These are phyloP conservation scores for Ashbya aceris DNA, from an alignment of 1,139 yeast genomes.

Conservation along the genomic window DNA sequence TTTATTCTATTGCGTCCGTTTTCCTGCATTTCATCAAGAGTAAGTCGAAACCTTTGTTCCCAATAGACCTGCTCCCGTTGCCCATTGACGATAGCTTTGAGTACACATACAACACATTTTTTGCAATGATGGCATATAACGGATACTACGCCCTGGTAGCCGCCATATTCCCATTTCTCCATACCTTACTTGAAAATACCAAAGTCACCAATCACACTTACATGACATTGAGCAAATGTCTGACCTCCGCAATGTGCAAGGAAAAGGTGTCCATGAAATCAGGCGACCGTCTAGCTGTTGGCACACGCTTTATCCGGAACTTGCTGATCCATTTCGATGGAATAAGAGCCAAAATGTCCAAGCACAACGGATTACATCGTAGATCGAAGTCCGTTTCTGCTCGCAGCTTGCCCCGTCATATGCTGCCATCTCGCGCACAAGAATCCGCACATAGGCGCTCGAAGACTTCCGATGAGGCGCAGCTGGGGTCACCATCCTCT, in stretches of 20 bases:
- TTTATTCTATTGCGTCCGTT: slow-evolving; percentile 47
- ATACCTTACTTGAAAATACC: slow-evolving; percentile 29
- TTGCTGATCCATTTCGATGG: slow-evolving; percentile 39
- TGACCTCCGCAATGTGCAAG: slow-evolving; percentile 45
- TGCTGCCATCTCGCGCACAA: not conserved
- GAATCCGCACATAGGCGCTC: not conserved
- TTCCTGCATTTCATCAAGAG: slow-evolving; percentile 42
- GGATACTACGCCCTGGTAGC: slow-evolving; percentile 29
- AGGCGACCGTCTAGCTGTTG: slow-evolving; percentile 40
- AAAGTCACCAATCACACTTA: slow-evolving; percentile 39
- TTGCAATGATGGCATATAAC: slow-evolving; percentile 28
- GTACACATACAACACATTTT: slow-evolving; percentile 34
- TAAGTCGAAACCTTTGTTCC: slow-evolving; percentile 39
- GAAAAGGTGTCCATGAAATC: slow-evolving; percentile 39
- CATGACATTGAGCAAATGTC: slow-evolving; percentile 38
- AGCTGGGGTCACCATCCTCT: not conserved
- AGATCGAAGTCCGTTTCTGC: slow-evolving; percentile 1
- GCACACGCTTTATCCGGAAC: slow-evolving; percentile 43
- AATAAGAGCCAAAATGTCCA: not conserved
- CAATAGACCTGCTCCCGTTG: slow-evolving; percentile 35
- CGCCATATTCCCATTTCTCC: slow-evolving; percentile 37
- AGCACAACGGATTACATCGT: not conserved
- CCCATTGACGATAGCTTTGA: slow-evolving; percentile 41
- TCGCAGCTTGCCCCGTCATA: not conserved
- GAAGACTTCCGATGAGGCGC: not conserved